Evolutionary conservation across 1,284 basidiomycete genomes (phyloP), one percentile per base, ranked within the genome.

Genomic region (Jaminaea rosea): DNA sequence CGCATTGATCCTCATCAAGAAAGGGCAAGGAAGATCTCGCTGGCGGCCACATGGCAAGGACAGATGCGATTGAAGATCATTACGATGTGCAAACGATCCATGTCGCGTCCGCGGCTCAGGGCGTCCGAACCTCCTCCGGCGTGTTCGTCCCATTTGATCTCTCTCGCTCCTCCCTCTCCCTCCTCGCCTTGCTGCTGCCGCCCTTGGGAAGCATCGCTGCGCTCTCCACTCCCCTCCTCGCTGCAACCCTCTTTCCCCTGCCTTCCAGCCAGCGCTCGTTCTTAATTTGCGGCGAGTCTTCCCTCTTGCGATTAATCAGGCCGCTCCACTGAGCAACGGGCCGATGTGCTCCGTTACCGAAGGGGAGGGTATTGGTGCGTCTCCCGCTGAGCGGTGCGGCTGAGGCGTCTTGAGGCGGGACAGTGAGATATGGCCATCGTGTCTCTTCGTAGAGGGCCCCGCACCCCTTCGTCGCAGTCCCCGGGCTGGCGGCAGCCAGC

Each of bases 221-320:
- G n/a, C n/a, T n/a, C n/a, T n/a, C n/a, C n/a, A n/a, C n/a, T n/a
- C n/a, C n/a, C n/a, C n/a, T n/a, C n/a, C n/a, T n/a, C n/a, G n/a
- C n/a, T n/a, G n/a, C n/a, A n/a, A n/a, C n/a, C 37, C 58, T 52
- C 15, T 42, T 46, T 1, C 63, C 63, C 19, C 49, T 51, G 10
- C 60, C 60, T 19, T 47, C 49, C n/a, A 45, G 49, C 52, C 55
- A 65, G 15, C 54, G 31, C 26, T 34, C 32, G 44, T 65, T 65
- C 36, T 61, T 63, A 13, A 34, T 58, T 3, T 49, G 50, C 7
- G 50, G 34, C 2, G 51, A 24, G 1, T 57, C 63, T 21, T 61
- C 60, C 19, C 63, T 53, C 24, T 55, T 56, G 8, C 51, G 52
- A 5, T 26, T 37, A 2, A 26, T 28, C n/a, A 65, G 46, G 10